phyloP scores from a whole-genome alignment of 2,329 filamentous ascomycete species.

The Tetracladium maxilliforme region DNA sequence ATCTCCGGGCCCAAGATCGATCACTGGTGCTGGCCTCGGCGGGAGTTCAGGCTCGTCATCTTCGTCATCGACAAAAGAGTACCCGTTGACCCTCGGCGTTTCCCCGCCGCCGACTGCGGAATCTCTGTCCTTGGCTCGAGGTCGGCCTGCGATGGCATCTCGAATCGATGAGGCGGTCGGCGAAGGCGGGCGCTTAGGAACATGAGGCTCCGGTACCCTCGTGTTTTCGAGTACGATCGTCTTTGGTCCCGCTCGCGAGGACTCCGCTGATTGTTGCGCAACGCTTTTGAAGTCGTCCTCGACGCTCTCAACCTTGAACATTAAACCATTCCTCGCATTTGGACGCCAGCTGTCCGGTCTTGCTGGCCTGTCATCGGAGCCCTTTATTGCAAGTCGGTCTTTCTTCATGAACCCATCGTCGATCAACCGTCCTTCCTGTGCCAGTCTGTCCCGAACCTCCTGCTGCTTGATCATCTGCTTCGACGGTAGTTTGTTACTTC shows the following conservation, averaged over 20 bases:
- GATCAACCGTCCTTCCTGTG: slow-evolving; percentile 26
- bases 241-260: slow-evolving; percentile 63
- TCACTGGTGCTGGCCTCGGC: slow-evolving; percentile 19
- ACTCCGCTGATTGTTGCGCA: slow-evolving; percentile 51
- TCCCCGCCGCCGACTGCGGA: slow-evolving; percentile 44
- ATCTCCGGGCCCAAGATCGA: slow-evolving; percentile 44
- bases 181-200: slow-evolving; percentile 44
- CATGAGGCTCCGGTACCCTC: slow-evolving; percentile 43
- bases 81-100: slow-evolving; percentile 85
- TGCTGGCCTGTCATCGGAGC: slow-evolving; percentile 58
- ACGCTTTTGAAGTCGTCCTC: slow-evolving; percentile 46
- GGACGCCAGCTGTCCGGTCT: slow-evolving; percentile 64
- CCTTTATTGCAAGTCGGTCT: slow-evolving; percentile 47
- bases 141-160: slow-evolving; percentile 67
- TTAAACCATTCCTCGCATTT: slow-evolving; percentile 65
- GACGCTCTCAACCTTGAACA: slow-evolving; percentile 64
- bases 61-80: slow-evolving; percentile 83
- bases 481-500: slow-evolving; percentile 77
- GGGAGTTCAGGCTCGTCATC: slow-evolving; percentile 30
- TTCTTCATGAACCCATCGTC: slow-evolving; percentile 41
- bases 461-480: slow-evolving; percentile 62
- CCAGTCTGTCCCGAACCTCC: slow-evolving; percentile 38
- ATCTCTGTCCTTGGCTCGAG: slow-evolving; percentile 47
- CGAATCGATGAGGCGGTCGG: slow-evolving; percentile 75
- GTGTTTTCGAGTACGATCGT: slow-evolving; percentile 74